Evolutionary conservation across 495 filamentous ascomycete genomes (phyloP), one percentile per base, ranked within the genome.

Genomic region (Lepraria neglecta): DNA sequence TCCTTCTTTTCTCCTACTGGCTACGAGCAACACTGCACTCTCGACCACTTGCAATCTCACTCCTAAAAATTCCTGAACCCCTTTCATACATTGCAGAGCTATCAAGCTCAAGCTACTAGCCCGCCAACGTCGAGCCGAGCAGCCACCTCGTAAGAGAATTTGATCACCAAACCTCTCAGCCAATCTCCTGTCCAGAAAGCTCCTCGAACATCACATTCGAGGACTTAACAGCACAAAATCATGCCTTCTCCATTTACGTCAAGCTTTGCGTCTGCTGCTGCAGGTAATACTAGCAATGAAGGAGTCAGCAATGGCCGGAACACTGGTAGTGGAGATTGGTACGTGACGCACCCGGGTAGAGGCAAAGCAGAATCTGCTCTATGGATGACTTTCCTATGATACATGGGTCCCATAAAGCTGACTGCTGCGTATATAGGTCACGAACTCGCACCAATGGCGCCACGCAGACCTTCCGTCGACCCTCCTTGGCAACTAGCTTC

Each of bases 381-480:
- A 48, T 65, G 62, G 15, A 31, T 15, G 7, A 28, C 5, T 28
- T 4, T 31, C 19, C 30, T 53, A n/a, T 6, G 19, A 21, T 17
- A 54, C 6, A 4, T 10, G 35, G 31, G n/a, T 54, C 17, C 28
- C 6, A 17, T 33, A 14, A 64, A 62, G 27, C 64, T 43, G 69
- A 69, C 54, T 56, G 58, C 28, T 56, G 54, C 21, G 27, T 15
- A 40, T 44, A 17, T 56, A 87, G 85, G 84, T 74, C 83, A 70
- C 84, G 84, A 70, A 72, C 77, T 67, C 82, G 84, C 72, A 80
- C 86, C 57, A 94, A 94, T 71, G 90, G 89, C 72, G 81, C 82
- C 61, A 92, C 89, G 46, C 83, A 91, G 60, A 95, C 91, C 61
- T 91, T 95, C 73, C 89, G 91, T 60, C 87, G 91, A 63, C 78